Conservation (phyloP, 352 stramenopile genomes). For the Globisporangium cederbergense region DNA sequence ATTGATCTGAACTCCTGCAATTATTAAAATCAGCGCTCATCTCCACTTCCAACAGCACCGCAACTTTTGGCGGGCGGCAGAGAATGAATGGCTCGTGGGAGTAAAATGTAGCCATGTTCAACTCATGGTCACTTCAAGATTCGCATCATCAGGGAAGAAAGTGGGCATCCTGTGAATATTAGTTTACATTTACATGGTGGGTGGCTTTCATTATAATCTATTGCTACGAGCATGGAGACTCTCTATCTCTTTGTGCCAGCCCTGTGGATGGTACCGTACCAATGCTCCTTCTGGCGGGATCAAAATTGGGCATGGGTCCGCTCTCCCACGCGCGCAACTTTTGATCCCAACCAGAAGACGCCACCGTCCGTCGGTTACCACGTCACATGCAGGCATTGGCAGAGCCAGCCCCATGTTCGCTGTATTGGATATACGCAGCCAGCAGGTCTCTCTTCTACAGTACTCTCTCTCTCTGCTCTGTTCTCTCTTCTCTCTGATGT, state of each 20-base stretch:
- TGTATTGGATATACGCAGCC: constrained; percentile 14
- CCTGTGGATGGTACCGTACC: background rate
- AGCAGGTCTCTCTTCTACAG: constrained; percentile 2
- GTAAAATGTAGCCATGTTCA: background rate
- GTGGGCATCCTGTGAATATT: background rate
- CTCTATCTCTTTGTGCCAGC: background rate
- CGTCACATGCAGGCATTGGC: constrained; percentile 6
- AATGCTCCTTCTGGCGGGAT: background rate
- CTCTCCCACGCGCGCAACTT: background rate
- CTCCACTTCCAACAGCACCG: background rate
- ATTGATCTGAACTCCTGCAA: background rate
- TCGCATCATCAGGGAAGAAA: background rate
- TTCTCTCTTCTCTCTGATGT: background rate
- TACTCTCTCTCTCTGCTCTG: constrained; percentile 1
- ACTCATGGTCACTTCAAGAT: background rate
- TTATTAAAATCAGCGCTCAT: background rate
- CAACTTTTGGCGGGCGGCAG: background rate
- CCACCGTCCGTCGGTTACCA: constrained; percentile 3
- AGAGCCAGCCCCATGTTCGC: constrained; percentile 1
- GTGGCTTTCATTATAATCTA: background rate
- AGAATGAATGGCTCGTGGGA: background rate
- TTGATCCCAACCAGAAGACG: constrained; percentile 9
- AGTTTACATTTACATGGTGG: background rate
- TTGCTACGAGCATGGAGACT: background rate
- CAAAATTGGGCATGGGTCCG: constrained; percentile 9